These are phyloP conservation scores for Cladosporium sphaerospermum DNA, from an alignment of 2,329 filamentous ascomycete genomes.

Conservation along the genomic window DNA sequence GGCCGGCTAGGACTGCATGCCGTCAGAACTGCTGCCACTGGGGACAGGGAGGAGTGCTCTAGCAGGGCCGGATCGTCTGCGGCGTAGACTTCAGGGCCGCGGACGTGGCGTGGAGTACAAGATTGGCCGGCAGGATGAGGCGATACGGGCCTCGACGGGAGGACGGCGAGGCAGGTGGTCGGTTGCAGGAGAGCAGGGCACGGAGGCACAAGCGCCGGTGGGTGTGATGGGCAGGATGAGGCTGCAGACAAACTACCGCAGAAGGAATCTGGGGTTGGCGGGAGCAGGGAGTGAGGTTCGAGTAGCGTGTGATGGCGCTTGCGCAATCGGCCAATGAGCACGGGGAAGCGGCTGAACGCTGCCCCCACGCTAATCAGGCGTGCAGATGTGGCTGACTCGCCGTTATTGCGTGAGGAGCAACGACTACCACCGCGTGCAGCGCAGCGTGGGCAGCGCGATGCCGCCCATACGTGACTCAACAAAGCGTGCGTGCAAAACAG, in stretches of 20 bases:
- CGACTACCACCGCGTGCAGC: no score
- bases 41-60: background rate
- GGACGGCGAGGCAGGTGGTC: background rate
- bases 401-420: no score
- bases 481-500: no score
- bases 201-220: conserved; percentile 2
- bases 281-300: background rate
- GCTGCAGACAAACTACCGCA: conserved; percentile 5
- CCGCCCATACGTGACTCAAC: no score
- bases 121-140: background rate
- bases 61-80: no score
- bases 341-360: background rate
- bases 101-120: conserved; percentile 7
- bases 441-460: no score
- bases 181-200: conserved; percentile 8
- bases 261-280: conserved; percentile 9
- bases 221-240: conserved; percentile 7
- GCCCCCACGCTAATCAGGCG: conserved; percentile 7
- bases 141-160: background rate
- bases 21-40: conserved; percentile 1
- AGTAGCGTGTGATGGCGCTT: conserved; percentile 8
- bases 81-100: no score
- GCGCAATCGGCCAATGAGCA: background rate
- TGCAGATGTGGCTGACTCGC: conserved; percentile 4
- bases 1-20: background rate